These are phyloP conservation scores for Trichothecium sympodiale DNA, from an alignment of 2,329 filamentous ascomycete species.

Conservation along the genomic window DNA sequence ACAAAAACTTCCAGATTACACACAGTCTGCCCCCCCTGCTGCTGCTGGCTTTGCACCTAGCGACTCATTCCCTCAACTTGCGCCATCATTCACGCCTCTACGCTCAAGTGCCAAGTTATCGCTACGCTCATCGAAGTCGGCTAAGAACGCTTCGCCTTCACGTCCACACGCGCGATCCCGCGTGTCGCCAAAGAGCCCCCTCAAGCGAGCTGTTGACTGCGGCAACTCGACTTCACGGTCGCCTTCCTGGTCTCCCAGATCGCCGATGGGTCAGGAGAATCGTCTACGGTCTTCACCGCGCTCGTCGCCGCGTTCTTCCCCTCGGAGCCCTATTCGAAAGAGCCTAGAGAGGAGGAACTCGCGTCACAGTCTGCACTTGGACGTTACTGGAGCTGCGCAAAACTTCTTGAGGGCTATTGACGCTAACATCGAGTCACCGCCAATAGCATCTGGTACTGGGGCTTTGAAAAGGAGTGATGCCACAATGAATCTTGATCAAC, in stretches of 20 bases:
- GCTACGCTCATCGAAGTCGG: slow-evolving; percentile 49
- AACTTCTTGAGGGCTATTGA: slow-evolving; percentile 42
- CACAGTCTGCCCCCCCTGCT: slow-evolving; percentile 23
- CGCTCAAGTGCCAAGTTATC: slow-evolving; percentile 57
- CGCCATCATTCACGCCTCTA: slow-evolving; percentile 52
- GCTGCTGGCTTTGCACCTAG: slow-evolving; percentile 15
- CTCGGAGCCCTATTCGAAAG: slow-evolving; percentile 17
- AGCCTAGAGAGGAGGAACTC: slow-evolving; percentile 17
- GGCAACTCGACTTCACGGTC: slow-evolving; percentile 42
- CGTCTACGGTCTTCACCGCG: slow-evolving; percentile 15
- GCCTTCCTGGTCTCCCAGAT: background rate
- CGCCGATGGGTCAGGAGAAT: slow-evolving; percentile 29
- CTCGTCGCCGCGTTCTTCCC: too few relatives aligned
- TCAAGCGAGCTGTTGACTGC: slow-evolving; percentile 67
- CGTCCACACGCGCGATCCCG: slow-evolving; percentile 49
- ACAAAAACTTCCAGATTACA: slow-evolving; percentile 14
- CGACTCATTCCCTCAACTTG: slow-evolving; percentile 20
- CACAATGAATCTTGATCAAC: slow-evolving; percentile 75
- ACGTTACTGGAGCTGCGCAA: slow-evolving; percentile 42
- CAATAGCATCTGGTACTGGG: slow-evolving; percentile 42
- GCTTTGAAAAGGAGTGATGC: slow-evolving; percentile 88
- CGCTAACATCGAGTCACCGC: slow-evolving; percentile 19
- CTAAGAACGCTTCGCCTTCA: slow-evolving; percentile 41
- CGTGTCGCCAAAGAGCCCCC: slow-evolving; percentile 69
- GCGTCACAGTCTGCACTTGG: slow-evolving; percentile 46